Evolutionary conservation across 148 eudicot species (phyloP), one percentile per base, ranked within the genome.

Genomic region (Persicaria maculosa): DNA sequence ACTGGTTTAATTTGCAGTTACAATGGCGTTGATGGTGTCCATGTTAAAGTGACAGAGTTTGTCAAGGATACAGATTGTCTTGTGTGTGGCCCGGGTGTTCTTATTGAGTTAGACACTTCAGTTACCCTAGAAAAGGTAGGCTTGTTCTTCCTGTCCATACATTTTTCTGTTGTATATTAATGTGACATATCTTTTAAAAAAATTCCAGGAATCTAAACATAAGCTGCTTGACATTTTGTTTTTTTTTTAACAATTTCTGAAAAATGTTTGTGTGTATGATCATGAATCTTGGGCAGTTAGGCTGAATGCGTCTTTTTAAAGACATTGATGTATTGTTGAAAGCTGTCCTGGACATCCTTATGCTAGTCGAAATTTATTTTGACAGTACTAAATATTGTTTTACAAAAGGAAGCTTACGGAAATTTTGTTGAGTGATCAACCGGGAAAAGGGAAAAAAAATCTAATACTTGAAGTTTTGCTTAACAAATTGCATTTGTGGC

Each of bases 11-110:
- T 65, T 59, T 82, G 79, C 84, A 94, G 98, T 81, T 94, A 89
- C 76, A 94, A 89, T 77, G 98, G 95, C 48, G 98, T 84, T 86
- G 97, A 88, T 84, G 97, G 98, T 74, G 87, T 94, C 57, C 98
- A 94, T 82, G 90, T 84, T 57, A 86, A 94, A 88, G 97, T 85
- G 73, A 95, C 99, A 1, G 92, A 95, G 77, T 92, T 95, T 77
- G 90, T 78, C n/a, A 90, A 47, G 82, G 94, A 92, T 61, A 84
- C 77, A 20, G 96, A 95, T 61, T 95, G 99, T 82, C 90, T 90
- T 71, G 90, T 88, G 14, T 95, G 99, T 82, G 97, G 97, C 75
- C 94, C 99, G 65, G 97, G 97, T 19, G 84, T 95, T 84, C 96
- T 82, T 75, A 80, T 95, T 44, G 94, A 95, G 88, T 77, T 92